Base-by-base conservation (phyloP, 2,329 filamentous ascomycete species). In the Colletotrichum agaves region DNA sequence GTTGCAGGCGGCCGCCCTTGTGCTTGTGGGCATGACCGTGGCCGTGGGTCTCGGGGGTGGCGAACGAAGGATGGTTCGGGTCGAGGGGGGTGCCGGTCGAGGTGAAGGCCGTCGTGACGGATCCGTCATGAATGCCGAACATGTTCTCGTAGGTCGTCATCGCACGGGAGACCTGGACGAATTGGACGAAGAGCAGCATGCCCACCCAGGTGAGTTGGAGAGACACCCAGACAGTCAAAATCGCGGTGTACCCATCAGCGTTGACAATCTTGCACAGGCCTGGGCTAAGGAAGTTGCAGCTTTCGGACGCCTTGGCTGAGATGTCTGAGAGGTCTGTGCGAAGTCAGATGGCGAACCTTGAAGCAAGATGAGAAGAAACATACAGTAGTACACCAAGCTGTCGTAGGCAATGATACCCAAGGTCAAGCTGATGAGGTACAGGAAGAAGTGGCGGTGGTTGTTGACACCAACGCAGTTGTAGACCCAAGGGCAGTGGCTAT, bases 131-230 rank as follows among this genome's bases (percentile, higher is more conserved):
- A 69, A 94, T 86, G 57, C 93, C 91, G 70, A 91, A 90, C 94
- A 99, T 98, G 78, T 94, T 97, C 80, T 99, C 96, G 79, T 93
- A 98, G 0, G 96, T 99, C 1, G 96, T 99, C 84, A 97, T 91
- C 64, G 94, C 97, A 69, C 94, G 90, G 0, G 94, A 92, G 58
- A 99, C 91, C 77, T 99, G 96, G 57, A 98, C 86, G 58, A 98
- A 89, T 77, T 99, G 97, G 5, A 98, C 97, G 71, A 94, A 91
- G 67, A 98, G 86, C 37, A 99, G 89, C 94, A 99, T 98, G n/a
- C 91, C 90, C 3, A 98, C 93, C 96, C 96, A 99, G 19, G 93
- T 91, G 35, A 98, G 86, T 78, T 99, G 97, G 47, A 98, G 83
- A 2, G 87, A 86, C 6, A 87, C 87, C 96, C 96, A 99, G 31